A percentile compares a stretch with the other conserved stretches of the same genome.
These are phyloP conservation scores for Collybiopsis confluens DNA, from an alignment of 768 basidiomycete genomes.

Conservation along the genomic window DNA sequence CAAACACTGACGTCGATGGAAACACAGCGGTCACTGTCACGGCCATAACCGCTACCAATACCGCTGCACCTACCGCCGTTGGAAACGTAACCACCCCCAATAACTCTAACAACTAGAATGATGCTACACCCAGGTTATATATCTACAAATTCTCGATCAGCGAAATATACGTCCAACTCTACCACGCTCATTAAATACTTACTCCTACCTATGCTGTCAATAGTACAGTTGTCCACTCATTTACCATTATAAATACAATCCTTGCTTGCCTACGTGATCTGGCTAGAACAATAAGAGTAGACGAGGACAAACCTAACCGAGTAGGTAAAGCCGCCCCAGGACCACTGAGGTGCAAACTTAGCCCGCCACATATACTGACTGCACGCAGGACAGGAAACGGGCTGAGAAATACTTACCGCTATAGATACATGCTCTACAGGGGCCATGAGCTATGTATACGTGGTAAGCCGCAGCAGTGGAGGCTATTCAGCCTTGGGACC, in stretches of 20 bases:
- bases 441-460: background rate
- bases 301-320: background rate
- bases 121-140: too few species aligned
- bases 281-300: background rate
- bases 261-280: background rate
- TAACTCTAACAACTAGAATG: too few species aligned
- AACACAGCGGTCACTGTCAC: too few species aligned
- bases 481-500: background rate
- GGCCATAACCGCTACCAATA: too few species aligned
- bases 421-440: background rate
- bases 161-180: too few species aligned
- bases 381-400: slow-evolving; percentile 1
- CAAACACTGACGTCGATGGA: too few species aligned
- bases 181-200: too few species aligned
- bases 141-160: too few species aligned
- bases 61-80: too few species aligned
- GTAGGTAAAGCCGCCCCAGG: background rate
- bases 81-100: too few species aligned
- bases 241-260: background rate
- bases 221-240: background rate
- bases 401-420: background rate
- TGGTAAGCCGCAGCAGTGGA: background rate
- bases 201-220: too few species aligned
- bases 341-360: background rate
- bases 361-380: background rate